phyloP scores from a whole-genome alignment of 2,329 filamentous ascomycete genomes.

The Bimuria novae-zelandiae region DNA sequence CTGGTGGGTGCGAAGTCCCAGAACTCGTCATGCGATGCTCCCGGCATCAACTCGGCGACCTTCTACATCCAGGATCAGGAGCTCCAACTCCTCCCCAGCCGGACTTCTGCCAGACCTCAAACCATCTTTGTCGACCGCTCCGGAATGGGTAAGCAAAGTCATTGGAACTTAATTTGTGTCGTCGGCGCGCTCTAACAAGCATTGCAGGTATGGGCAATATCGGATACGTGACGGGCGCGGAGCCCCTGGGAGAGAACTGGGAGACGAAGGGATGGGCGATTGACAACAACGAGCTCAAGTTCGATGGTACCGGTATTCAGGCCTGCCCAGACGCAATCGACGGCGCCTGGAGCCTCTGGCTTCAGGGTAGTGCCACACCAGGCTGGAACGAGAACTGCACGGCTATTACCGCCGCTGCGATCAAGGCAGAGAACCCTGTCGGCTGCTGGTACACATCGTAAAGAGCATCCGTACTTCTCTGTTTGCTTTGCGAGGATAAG shows the following conservation, averaged over 20 bases:
- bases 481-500: not conserved
- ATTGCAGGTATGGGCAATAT: constrained; percentile 48
- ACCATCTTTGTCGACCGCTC: constrained; percentile 60
- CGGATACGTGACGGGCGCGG: constrained; percentile 56
- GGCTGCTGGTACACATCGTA: constrained; percentile 28
- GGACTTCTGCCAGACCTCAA: constrained; percentile 51
- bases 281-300: constrained; percentile 52
- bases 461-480: not conserved
- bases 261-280: constrained; percentile 57
- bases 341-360: constrained; percentile 43
- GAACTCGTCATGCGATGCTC: constrained; percentile 54
- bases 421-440: constrained; percentile 13
- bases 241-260: constrained; percentile 46
- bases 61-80: constrained; percentile 56
- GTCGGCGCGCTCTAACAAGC: constrained; percentile 31
- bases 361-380: constrained; percentile 21
- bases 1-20: constrained; percentile 50
- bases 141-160: constrained; percentile 58
- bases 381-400: constrained; percentile 42
- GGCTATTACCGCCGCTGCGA: constrained; percentile 25
- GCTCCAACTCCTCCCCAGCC: constrained; percentile 53
- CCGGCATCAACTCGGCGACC: constrained; percentile 52
- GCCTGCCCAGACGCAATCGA: constrained; percentile 58
- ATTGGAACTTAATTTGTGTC: not conserved
- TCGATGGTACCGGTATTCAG: constrained; percentile 52